phyloP scores from a whole-genome alignment of 768 basidiomycete genomes.

The Cyclocybe cylindracea region DNA sequence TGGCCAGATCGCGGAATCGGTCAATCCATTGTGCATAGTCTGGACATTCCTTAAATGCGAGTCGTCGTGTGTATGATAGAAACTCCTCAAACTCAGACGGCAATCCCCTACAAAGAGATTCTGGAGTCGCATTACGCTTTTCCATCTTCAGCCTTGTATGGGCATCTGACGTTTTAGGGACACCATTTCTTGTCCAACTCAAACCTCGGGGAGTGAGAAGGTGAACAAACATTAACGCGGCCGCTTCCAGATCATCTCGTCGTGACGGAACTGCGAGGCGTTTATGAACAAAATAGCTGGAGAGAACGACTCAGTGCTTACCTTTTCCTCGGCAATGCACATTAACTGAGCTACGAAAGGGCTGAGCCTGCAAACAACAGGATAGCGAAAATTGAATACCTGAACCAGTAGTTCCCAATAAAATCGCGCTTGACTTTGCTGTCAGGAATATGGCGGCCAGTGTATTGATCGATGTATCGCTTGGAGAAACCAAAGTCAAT shows the following conservation, averaged over 20 bases:
- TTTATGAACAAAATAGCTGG: background rate
- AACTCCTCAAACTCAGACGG: constrained; percentile 79
- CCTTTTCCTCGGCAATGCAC: constrained; percentile 81
- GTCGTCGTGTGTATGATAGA: constrained; percentile 65
- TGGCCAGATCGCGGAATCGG: constrained; percentile 65
- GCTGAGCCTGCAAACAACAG: constrained; percentile 2
- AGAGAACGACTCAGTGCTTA: constrained; percentile 24
- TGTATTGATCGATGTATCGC: constrained; percentile 66
- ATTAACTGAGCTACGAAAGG: constrained; percentile 51
- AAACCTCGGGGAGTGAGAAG: constrained; percentile 76
- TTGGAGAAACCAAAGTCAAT: constrained; percentile 89
- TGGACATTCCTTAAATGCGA: constrained; percentile 68
- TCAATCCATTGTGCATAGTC: constrained; percentile 67
- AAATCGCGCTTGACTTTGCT: constrained; percentile 70
- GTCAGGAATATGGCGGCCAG: constrained; percentile 71
- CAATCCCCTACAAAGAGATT: constrained; percentile 67
- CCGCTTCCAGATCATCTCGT: constrained; percentile 77
- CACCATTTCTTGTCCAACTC: constrained; percentile 78
- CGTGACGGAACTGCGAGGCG: constrained; percentile 65
- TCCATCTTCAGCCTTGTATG: constrained; percentile 66
- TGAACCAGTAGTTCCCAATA: constrained; percentile 86
- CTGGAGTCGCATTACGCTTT: constrained; percentile 60
- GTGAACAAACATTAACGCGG: constrained; percentile 79
- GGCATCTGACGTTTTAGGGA: constrained; percentile 67
- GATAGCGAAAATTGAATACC: constrained; percentile 30